Base-by-base conservation (phyloP, 192 early-diverging fungal genomes). In the Umbelopsis isabellina region DNA sequence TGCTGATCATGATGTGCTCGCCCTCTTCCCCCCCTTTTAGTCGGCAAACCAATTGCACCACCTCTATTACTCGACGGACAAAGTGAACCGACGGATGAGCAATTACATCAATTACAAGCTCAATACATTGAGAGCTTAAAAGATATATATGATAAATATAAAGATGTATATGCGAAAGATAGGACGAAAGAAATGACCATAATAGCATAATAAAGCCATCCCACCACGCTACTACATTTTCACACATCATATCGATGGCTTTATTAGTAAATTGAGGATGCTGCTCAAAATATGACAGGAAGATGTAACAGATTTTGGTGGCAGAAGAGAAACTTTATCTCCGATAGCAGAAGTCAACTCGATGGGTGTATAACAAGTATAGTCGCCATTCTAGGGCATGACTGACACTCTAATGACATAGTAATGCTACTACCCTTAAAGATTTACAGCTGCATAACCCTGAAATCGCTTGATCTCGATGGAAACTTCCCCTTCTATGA, bases 131-230 rank as follows among this genome's bases (percentile, higher is more conserved):
- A 87, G 23, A 90, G 77, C 33, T 71, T 94, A 49, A 45, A 86
- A 73, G 22, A 35, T 8, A 82, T 94, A 20, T 93, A 84, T 79
- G 79, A 93, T 35, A 72, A 76, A 21, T 85, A 91, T 82, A 93
- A 93, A 81, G 90, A 93, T 61, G 75, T 85, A 35, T 92, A 92
- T 50, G 86, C 90, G 18, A 84, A 83, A 16, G 75, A 88, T 66
- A 83, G 90, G 37, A 87, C 79, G 35, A 78, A 82, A 61, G 91
- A 91, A 33, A 78, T 94, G 67, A 74, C 72, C 12, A 83, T 94
- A 44, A 74, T 91, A 11, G 90, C 91, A 55, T 93, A 82, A 67
- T 25, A 50, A 48, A 37, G 5, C 9, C 15, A 45, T 12, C 33
- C 69, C 30, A 52, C 55, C 35, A 37, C 20, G 48, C 44, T 35